Evolutionary conservation across 345 rosid genomes (phyloP), one percentile per base, ranked within the genome.

Genomic region (Hevea brasiliensis): DNA sequence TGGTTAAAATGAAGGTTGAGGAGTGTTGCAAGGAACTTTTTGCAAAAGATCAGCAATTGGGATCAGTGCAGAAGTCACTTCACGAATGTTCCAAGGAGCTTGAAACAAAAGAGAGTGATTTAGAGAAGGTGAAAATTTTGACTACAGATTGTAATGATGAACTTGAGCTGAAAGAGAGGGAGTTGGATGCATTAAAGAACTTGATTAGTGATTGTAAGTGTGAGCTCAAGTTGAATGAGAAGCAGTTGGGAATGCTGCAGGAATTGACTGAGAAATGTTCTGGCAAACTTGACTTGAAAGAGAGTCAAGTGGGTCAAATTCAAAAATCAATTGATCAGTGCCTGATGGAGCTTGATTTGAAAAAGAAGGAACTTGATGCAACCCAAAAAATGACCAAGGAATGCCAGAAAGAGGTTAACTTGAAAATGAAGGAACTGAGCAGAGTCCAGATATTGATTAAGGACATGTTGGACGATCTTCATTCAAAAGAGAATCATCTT

Each of bases 101-200:
- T 29, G 59, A 42, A 8, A 11, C 2, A 3, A 55, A 48, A 29
- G 59, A 53, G 56, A 40, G 53, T 78, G 79, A 81, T 55, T 44
- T 71, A 42, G 32, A 68, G 77, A 69, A 69, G 48, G 32, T 42
- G 26, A 18, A 0, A 63, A 56, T 14, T 10, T 35, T 26, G n/a
- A 27, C 72, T 15, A 27, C 20, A 20, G 63, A 53, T 23, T 74
- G 71, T 27, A 37, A 40, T n/a, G 7, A 2, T 12, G 69, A 65
- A 44, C 62, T 79, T 45, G 61, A 35, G 56, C 37, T 42, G 56
- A 76, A 64, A 77, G 80, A 76, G 76, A 50, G 74, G 40, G 84
- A 71, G 48, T 67, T 82, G 2, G 8, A n/a, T 50, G 11, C 2
- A 48, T 54, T 47, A 44, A 65, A 23, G 71, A 76, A 47, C 44